Percentiles rank a stretch among this genome's conserved stretches.
Conservation (phyloP, 2,329 filamentous ascomycete species). For the Didymella keratinophila region DNA sequence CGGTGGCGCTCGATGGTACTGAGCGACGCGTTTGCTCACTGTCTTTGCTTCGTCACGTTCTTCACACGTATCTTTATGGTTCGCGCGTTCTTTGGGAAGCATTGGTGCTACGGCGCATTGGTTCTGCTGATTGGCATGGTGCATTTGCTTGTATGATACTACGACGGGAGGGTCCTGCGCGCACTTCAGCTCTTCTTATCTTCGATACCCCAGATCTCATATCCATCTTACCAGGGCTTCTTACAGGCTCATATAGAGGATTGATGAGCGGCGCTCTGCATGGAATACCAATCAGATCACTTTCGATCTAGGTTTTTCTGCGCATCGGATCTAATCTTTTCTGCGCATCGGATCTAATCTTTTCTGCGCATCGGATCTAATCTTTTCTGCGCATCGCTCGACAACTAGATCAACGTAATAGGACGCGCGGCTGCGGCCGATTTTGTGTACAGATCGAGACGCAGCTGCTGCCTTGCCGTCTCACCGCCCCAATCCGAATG, state of each 20-base stretch:
- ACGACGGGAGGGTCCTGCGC: not conserved
- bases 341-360: too few species aligned
- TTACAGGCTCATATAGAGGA: not conserved
- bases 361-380: not conserved
- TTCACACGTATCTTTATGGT: not conserved
- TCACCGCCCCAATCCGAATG: not conserved
- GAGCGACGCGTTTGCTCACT: not conserved
- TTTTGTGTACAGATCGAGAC: too few species aligned
- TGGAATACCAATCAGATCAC: not conserved
- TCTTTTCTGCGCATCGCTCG: not conserved
- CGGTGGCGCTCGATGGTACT: conserved; percentile 20
- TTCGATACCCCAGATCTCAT: conserved; percentile 20
- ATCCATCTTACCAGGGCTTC: not conserved
- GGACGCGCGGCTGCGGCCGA: too few species aligned
- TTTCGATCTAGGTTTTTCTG: too few species aligned
- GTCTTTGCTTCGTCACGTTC: not conserved
- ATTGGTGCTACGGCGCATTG: not conserved
- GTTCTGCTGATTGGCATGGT: not conserved
- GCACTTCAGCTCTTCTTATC: not conserved
- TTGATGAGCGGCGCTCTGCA: not conserved
- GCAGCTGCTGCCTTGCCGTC: not conserved
- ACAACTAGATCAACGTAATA: not conserved
- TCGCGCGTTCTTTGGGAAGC: not conserved
- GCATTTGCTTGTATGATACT: conserved; percentile 9
- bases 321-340: too few species aligned